These are phyloP conservation scores for Picochlorum sp. DNA, from an alignment of 139 green algal species.

Conservation along the genomic window DNA sequence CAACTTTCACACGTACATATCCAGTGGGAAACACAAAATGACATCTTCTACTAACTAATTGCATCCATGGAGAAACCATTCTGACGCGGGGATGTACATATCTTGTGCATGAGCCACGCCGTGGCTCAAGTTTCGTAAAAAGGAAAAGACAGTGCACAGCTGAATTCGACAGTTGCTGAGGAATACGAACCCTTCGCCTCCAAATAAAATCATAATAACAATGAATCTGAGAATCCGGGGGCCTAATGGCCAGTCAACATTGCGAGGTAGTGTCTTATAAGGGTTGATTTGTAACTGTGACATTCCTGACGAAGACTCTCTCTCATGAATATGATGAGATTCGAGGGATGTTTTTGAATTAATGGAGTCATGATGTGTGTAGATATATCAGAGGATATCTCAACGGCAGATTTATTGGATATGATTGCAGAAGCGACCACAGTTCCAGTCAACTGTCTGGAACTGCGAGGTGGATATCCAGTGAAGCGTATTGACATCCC, in stretches of 20 bases:
- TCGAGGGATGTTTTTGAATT: not conserved
- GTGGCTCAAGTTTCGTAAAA: too few relatives aligned
- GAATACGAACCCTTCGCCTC: not conserved
- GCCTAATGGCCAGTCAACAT: constrained; percentile 19
- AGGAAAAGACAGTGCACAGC: too few relatives aligned
- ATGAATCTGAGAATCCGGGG: constrained; percentile 24
- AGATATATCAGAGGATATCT: constrained; percentile 27
- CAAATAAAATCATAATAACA: not conserved
- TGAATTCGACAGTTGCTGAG: too few relatives aligned
- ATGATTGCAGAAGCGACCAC: constrained; percentile 34
- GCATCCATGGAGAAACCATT: too few relatives aligned
- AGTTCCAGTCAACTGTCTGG: constrained; percentile 31
- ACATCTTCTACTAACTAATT: too few relatives aligned
- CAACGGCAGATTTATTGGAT: constrained; percentile 29
- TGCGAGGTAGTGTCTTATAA: not conserved
- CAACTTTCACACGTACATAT: too few relatives aligned
- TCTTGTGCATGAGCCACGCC: too few relatives aligned
- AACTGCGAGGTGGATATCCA: constrained; percentile 59
- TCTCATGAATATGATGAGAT: not conserved
- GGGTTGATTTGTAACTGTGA: not conserved
- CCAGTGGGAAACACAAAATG: too few relatives aligned
- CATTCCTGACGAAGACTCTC: not conserved
- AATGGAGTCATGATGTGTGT: not conserved
- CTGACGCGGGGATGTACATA: too few relatives aligned
- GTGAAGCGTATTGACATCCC: constrained; percentile 32